Conservation (phyloP, 2,329 filamentous ascomycete species). For the Scortechinia acanthostroma region DNA sequence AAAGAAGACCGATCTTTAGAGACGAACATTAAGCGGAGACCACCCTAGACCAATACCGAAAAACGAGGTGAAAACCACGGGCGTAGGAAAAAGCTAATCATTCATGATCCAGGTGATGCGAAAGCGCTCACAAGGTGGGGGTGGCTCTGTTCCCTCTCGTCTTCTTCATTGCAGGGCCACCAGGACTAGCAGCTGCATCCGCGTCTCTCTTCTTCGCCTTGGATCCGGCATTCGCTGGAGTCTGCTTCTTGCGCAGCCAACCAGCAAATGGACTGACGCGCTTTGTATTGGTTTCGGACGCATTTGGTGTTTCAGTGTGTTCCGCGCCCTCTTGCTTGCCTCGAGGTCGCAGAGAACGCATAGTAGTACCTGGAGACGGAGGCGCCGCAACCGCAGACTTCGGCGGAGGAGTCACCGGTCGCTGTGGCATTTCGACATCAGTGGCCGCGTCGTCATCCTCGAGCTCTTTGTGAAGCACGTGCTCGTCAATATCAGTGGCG, state of each 20-base stretch:
- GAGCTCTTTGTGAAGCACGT: no score
- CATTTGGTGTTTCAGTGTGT: constrained; percentile 12
- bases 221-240: constrained; percentile 10
- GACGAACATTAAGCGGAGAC: no score
- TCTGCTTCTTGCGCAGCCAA: constrained; percentile 26
- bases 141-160: constrained; percentile 11
- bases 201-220: constrained; percentile 23
- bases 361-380: constrained; percentile 17
- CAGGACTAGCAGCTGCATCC: constrained; percentile 13
- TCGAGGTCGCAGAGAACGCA: constrained; percentile 20
- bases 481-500: not conserved
- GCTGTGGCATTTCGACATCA: not conserved
- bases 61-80: no score
- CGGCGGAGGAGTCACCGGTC: not conserved
- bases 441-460: not conserved
- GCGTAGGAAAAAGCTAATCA: no score
- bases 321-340: constrained; percentile 13
- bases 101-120: no score
- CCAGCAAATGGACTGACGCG: constrained; percentile 26
- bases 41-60: no score
- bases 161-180: constrained; percentile 17
- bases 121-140: no score
- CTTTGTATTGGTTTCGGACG: constrained; percentile 15
- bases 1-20: no score
- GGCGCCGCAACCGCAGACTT: constrained; percentile 11